These are phyloP conservation scores for Penicillium atrosanguineum DNA, from an alignment of 495 filamentous ascomycete species.

Conservation along the genomic window DNA sequence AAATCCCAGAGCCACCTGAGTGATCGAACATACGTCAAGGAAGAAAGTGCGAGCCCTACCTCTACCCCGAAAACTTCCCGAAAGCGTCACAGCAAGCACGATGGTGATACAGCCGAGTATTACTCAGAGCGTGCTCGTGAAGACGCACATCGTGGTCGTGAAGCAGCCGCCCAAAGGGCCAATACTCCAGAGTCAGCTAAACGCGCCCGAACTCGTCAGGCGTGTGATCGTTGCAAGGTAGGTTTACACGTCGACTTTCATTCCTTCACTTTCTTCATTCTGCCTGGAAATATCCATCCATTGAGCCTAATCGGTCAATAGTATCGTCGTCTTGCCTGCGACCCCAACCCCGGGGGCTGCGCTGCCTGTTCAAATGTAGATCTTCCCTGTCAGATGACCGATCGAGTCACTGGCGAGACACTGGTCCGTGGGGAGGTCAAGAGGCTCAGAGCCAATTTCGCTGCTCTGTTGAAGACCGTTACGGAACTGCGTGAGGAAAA, in stretches of 20 bases:
- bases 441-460: slow-evolving; percentile 2
- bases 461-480: neutral
- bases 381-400: slow-evolving; percentile 75
- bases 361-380: slow-evolving; percentile 69
- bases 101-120: slow-evolving; percentile 38
- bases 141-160: slow-evolving; percentile 62
- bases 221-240: slow-evolving; percentile 91
- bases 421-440: slow-evolving; percentile 57
- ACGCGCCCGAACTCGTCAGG: slow-evolving; percentile 62
- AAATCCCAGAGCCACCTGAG: too few species aligned
- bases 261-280: neutral
- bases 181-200: too few species aligned
- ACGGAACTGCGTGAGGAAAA: slow-evolving; percentile 3
- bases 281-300: neutral
- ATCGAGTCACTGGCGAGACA: slow-evolving; percentile 81
- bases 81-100: slow-evolving; percentile 6
- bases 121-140: slow-evolving; percentile 66
- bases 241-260: slow-evolving; percentile 14
- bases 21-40: neutral
- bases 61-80: neutral
- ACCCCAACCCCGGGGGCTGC: slow-evolving; percentile 69
- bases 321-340: slow-evolving; percentile 84
- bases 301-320: slow-evolving; percentile 25
- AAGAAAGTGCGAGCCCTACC: neutral
- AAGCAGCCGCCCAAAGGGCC: slow-evolving; percentile 58